Conservation (phyloP, 352 stramenopile species). For the Globisporangium nunn region DNA sequence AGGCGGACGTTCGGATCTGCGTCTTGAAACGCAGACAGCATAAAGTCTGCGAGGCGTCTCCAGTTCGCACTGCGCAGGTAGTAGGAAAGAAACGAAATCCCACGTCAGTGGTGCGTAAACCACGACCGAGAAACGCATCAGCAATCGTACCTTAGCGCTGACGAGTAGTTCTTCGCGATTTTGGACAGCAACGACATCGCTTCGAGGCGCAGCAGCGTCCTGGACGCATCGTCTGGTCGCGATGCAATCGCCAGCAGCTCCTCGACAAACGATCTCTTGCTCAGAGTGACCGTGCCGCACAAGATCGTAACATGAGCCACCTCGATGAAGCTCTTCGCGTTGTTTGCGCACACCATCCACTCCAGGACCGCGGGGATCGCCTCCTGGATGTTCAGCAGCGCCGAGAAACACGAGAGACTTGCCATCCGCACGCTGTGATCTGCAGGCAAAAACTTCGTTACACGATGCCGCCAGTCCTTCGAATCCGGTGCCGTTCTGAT, state of each 20-base stretch:
- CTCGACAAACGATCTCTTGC: constrained; percentile 63
- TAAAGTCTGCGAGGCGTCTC: constrained; percentile 62
- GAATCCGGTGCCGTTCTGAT: background rate
- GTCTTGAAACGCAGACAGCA: constrained; percentile 79
- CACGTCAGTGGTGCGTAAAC: too few species aligned
- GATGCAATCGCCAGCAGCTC: constrained; percentile 68
- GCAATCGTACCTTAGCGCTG: constrained; percentile 36
- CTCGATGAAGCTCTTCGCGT: constrained; percentile 32
- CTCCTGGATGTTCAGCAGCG: constrained; percentile 67
- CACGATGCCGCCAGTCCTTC: background rate
- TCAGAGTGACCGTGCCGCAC: constrained; percentile 49
- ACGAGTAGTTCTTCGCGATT: constrained; percentile 77
- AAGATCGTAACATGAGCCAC: constrained; percentile 58
- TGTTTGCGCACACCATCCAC: constrained; percentile 62
- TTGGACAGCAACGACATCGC: constrained; percentile 82
- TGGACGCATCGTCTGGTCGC: constrained; percentile 42
- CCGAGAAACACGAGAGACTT: constrained; percentile 72
- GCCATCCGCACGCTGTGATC: constrained; percentile 76
- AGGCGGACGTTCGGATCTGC: constrained; percentile 79
- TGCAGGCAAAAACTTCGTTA: constrained; percentile 10
- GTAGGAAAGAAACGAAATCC: background rate
- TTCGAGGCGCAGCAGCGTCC: constrained; percentile 56
- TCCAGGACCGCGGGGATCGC: constrained; percentile 51
- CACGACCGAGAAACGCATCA: too few species aligned
- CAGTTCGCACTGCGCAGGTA: constrained; percentile 33